Evolutionary conservation across 2,329 filamentous ascomycete species (phyloP), one percentile per base, ranked within the genome.

Genomic region (Truncatella angustata): DNA sequence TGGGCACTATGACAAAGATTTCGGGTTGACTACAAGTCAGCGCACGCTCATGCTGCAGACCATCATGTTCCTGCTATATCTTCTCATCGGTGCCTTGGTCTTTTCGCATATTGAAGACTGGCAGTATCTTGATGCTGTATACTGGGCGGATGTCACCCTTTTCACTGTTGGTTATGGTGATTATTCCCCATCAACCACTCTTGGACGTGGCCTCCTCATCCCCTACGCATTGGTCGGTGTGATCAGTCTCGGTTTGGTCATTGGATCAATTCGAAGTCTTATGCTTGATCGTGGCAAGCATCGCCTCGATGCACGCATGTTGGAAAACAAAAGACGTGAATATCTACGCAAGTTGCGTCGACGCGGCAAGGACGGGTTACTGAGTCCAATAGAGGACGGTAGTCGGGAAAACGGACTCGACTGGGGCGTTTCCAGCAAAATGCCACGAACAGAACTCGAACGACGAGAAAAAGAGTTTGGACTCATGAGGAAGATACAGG

Each of bases 1-100:
- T 0, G 75, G 76, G 2, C 87, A 90, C 59, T 96, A 96, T 61
- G 79, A 80, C 5, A 87, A 90, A 59, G 86, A 91, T 62, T 96
- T 96, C 59, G 75, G 80, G 58, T 76, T 96, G 21, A 92, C 88
- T 0, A 82, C 86, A 49, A 87, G 87, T 55, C 92, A 97, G 68
- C 82, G 92, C 9, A 96, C 90, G 0, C 74, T 97, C 20, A 96
- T 97, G 76, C 72, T 96, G 24, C 92, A 97, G 69, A 96, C 91
- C 1, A 95, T 95, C 69, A 74, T 88, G 51, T 90, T 95, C 64
- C 85, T 96, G 48, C 71, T 90, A 44, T 96, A 94, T 75, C 74
- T 97, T 0, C 84, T 89, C 0, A 70, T 91, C 2, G 92, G 92
- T 1, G 90, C 87, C 0, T 80, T 86, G 0, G 72, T 96, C 0